Conservation (phyloP, 163 green algal species). For the Coccomyxa subellipsoidea region DNA sequence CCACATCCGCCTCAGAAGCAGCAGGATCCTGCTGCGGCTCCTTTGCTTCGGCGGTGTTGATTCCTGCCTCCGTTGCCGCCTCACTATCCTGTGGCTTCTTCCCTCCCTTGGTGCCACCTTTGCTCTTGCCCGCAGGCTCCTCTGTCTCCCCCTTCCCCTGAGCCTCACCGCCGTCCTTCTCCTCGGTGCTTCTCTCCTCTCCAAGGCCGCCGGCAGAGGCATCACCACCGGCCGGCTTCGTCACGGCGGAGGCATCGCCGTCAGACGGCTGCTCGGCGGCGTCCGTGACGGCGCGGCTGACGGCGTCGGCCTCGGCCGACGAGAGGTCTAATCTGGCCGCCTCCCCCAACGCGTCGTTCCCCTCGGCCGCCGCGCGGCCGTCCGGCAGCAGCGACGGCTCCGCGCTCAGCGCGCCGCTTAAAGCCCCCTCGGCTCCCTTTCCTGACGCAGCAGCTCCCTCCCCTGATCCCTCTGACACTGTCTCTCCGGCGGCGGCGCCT, state of each 20-base stretch:
- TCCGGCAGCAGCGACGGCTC: not conserved
- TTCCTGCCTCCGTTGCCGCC: not conserved
- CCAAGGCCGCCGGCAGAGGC: too few species aligned
- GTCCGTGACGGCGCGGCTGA: not conserved
- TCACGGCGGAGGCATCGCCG: not conserved
- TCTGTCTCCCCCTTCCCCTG: not conserved
- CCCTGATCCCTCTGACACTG: too few species aligned
- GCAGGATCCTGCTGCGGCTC: not conserved
- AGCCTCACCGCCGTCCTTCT: not conserved
- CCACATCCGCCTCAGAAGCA: not conserved
- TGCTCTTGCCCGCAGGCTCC: too few species aligned
- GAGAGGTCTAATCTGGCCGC: not conserved
- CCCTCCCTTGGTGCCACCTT: too few species aligned
- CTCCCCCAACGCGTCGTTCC: not conserved
- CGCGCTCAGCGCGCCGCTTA: not conserved
- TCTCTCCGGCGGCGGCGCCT: too few species aligned
- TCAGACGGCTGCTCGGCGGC: not conserved
- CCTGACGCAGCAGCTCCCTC: too few species aligned
- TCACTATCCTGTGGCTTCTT: too few species aligned
- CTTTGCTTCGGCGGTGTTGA: not conserved
- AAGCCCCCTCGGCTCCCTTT: too few species aligned
- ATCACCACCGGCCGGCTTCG: not conserved
- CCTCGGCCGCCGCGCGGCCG: too few species aligned
- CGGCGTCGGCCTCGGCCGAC: not conserved
- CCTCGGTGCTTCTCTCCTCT: not conserved